Percentiles rank a stretch among this genome's conserved stretches.
Conservation (phyloP, 1,139 yeast genomes). For the Nakaseomyces delphensis region DNA sequence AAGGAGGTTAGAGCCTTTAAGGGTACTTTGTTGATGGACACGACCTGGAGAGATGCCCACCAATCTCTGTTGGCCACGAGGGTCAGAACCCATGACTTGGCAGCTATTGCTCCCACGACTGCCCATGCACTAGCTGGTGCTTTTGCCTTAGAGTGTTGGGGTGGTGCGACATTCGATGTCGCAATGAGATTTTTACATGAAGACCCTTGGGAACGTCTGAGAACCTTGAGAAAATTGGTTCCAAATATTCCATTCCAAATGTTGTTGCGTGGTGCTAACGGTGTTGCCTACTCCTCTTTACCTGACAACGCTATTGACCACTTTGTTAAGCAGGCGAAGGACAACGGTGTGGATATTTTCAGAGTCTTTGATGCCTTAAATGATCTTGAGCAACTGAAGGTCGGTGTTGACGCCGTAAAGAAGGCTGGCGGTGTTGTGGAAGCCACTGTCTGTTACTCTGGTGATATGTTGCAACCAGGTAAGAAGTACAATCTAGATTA, state of each 20-base stretch:
- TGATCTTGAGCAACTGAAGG: slow-evolving; percentile 91
- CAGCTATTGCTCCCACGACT: slow-evolving; percentile 88
- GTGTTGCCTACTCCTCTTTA: slow-evolving; percentile 93
- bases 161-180: slow-evolving; percentile 99
- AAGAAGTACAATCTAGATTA: slow-evolving; percentile 92
- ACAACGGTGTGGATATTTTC: slow-evolving; percentile 92
- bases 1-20: slow-evolving; percentile 72
- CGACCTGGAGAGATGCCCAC: slow-evolving; percentile 99
- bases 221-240: slow-evolving; percentile 76
- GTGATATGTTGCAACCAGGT: slow-evolving; percentile 92
- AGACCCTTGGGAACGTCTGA: slow-evolving; percentile 96
- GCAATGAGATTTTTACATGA: slow-evolving; percentile 97
- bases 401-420: slow-evolving; percentile 95
- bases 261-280: slow-evolving; percentile 98
- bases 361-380: slow-evolving; percentile 96
- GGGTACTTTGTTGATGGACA: slow-evolving; percentile 91
- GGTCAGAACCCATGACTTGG: slow-evolving; percentile 85
- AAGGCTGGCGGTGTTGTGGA: slow-evolving; percentile 99
- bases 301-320: slow-evolving; percentile 99
- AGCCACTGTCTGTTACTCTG: slow-evolving; percentile 96
- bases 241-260: slow-evolving; percentile 99
- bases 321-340: slow-evolving; percentile 88
- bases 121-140: slow-evolving; percentile 86
- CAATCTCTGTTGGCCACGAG: slow-evolving; percentile 95
- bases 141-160: slow-evolving; percentile 99